Conservation (phyloP, 75 land plant species). For the Larix kaempferi region DNA sequence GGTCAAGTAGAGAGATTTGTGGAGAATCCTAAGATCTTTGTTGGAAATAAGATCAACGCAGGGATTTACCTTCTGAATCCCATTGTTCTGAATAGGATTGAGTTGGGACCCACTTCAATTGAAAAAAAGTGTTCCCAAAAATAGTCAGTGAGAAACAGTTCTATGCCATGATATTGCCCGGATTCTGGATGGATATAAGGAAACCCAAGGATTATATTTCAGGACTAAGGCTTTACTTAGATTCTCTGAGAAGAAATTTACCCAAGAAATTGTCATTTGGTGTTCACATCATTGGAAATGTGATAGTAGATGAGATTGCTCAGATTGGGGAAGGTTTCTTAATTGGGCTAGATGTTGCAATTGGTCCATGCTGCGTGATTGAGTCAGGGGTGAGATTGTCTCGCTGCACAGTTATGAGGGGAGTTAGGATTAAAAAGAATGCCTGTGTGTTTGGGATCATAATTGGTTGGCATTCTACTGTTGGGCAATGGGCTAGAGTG, state of each 20-base stretch:
- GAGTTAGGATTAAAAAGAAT: constrained; percentile 47
- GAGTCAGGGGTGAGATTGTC: constrained; percentile 44
- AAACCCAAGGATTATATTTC: constrained; percentile 44
- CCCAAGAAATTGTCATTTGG: constrained; percentile 27
- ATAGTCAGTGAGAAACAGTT: constrained; percentile 32
- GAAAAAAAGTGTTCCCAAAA: constrained; percentile 48
- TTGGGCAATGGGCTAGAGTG: constrained; percentile 47
- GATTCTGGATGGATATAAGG: constrained; percentile 55
- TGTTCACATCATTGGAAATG: constrained; percentile 25
- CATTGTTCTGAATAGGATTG: constrained; percentile 30
- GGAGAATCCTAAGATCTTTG: constrained; percentile 49
- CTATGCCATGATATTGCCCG: constrained; percentile 47
- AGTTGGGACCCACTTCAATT: constrained; percentile 43
- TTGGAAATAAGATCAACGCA: constrained; percentile 51
- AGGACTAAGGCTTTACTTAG: constrained; percentile 36
- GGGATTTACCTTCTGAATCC: constrained; percentile 46
- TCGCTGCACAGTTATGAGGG: constrained; percentile 43
- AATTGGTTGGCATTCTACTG: constrained; percentile 45
- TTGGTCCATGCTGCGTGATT: constrained; percentile 39
- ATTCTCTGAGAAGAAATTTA: constrained; percentile 24
- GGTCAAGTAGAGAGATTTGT: constrained; percentile 45
- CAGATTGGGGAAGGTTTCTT: constrained; percentile 42
- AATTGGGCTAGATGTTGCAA: constrained; percentile 45
- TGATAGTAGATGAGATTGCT: constrained; percentile 36
- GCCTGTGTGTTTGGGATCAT: constrained; percentile 44